Percentiles rank a stretch among this genome's conserved stretches.
Evolutionary conservation across 176 grass and related monocot genomes (phyloP).

Genomic region (Coix lacrymajobi): DNA sequence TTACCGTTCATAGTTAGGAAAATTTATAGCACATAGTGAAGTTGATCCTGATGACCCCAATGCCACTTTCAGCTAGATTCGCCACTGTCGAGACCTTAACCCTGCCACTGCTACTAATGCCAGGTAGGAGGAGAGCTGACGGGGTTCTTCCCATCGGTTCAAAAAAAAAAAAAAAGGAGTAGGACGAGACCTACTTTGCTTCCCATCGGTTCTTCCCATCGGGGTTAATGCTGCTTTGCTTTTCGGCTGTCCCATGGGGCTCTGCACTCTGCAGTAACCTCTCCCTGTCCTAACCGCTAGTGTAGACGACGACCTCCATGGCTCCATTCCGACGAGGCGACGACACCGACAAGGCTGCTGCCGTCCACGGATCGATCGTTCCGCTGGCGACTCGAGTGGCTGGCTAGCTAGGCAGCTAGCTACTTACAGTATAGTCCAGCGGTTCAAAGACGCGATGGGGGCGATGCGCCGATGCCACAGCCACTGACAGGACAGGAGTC

Average conservation of each 20-base stretch:
- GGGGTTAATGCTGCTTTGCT: neutral
- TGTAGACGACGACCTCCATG: neutral
- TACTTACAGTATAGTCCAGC: neutral
- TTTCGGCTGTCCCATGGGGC: slow-evolving; percentile 15
- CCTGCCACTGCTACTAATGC: neutral
- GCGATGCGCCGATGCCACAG: no score
- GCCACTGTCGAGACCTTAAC: no score
- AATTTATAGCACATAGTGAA: no score
- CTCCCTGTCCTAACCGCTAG: neutral
- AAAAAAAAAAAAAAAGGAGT: no score
- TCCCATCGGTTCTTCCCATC: no score
- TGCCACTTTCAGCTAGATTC: no score
- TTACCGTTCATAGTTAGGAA: no score
- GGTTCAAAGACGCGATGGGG: neutral
- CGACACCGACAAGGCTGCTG: neutral
- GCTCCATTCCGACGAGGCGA: neutral
- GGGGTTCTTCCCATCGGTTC: no score
- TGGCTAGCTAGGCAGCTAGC: no score
- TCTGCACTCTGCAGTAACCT: neutral
- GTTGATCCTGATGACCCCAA: no score
- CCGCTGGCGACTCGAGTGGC: neutral
- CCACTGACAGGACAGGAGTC: neutral
- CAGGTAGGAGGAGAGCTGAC: no score
- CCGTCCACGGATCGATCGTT: neutral
- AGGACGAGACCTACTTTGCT: neutral